Conservation (phyloP, 208 protist species). For the Leishmania turanica region DNA sequence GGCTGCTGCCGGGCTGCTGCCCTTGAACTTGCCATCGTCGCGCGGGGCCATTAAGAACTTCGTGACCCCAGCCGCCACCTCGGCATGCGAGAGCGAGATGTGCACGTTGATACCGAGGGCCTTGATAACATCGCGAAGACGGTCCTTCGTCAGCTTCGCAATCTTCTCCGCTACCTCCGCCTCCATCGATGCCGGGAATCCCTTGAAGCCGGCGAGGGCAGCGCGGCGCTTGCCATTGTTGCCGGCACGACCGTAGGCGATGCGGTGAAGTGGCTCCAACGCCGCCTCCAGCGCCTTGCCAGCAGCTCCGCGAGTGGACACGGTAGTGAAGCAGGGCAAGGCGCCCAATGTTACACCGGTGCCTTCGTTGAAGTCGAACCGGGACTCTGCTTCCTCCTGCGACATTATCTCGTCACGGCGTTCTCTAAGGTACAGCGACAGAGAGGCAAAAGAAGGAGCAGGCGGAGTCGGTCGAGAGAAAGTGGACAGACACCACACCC, state of each 20-base stretch:
- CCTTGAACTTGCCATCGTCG: slow-evolving; percentile 26
- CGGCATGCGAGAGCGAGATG: slow-evolving; percentile 35
- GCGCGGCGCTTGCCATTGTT: slow-evolving; percentile 41
- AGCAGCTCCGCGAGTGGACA: slow-evolving; percentile 34
- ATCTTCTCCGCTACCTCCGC: slow-evolving; percentile 43
- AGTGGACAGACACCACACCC: neutral
- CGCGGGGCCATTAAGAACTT: slow-evolving; percentile 69
- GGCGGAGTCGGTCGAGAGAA: neutral
- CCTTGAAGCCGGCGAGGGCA: slow-evolving; percentile 62
- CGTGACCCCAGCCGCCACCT: slow-evolving; percentile 44
- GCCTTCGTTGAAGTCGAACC: slow-evolving; percentile 58
- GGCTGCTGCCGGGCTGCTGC: neutral
- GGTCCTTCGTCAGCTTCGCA: slow-evolving; percentile 50
- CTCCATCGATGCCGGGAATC: slow-evolving; percentile 49
- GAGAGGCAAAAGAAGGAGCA: neutral
- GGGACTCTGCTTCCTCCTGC: slow-evolving; percentile 16
- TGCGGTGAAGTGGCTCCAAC: slow-evolving; percentile 72
- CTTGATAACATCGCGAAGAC: slow-evolving; percentile 55
- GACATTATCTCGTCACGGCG: slow-evolving; percentile 1
- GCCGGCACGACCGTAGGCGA: slow-evolving; percentile 70
- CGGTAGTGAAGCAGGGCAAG: slow-evolving; percentile 51
- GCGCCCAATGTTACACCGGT: slow-evolving; percentile 47
- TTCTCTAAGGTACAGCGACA: neutral
- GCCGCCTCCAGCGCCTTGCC: slow-evolving; percentile 45
- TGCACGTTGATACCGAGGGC: slow-evolving; percentile 49